phyloP scores from a whole-genome alignment of 306 rosid species.

The Sechiopsis laciniata region DNA sequence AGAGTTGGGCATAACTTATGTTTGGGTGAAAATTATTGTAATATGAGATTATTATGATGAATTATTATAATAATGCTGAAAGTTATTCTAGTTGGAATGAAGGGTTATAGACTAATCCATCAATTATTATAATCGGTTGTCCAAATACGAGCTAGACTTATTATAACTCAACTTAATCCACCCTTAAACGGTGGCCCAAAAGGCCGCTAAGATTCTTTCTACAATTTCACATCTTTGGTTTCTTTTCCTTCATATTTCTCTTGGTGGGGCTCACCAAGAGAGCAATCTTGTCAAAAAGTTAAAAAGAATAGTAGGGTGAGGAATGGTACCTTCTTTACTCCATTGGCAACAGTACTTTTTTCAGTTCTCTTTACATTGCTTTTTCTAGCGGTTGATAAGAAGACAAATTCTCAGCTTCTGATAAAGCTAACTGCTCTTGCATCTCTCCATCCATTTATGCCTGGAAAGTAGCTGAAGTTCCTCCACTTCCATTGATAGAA shows the following conservation, averaged over 20 bases:
- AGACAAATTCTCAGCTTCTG: conserved; percentile 2
- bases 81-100: too few species aligned
- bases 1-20: too few species aligned
- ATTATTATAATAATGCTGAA: too few species aligned
- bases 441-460: conserved; percentile 19
- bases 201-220: neutral
- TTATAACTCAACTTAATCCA: too few species aligned
- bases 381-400: conserved; percentile 18
- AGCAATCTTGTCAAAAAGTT: neutral
- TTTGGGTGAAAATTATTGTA: too few species aligned
- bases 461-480: conserved; percentile 25
- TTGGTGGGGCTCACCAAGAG: neutral
- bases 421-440: conserved; percentile 15
- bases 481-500: conserved; percentile 22
- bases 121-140: too few species aligned
- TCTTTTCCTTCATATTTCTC: neutral
- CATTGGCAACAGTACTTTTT: neutral
- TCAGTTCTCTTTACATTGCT: too few species aligned
- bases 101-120: too few species aligned
- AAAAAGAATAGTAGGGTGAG: neutral
- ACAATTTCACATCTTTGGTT: neutral
- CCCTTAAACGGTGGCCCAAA: too few species aligned
- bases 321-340: neutral
- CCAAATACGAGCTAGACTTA: too few species aligned
- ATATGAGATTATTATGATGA: too few species aligned